Evolutionary conservation across 2,329 filamentous ascomycete species (phyloP).

Genomic region (Pseudogymnoascus verrucosus): DNA sequence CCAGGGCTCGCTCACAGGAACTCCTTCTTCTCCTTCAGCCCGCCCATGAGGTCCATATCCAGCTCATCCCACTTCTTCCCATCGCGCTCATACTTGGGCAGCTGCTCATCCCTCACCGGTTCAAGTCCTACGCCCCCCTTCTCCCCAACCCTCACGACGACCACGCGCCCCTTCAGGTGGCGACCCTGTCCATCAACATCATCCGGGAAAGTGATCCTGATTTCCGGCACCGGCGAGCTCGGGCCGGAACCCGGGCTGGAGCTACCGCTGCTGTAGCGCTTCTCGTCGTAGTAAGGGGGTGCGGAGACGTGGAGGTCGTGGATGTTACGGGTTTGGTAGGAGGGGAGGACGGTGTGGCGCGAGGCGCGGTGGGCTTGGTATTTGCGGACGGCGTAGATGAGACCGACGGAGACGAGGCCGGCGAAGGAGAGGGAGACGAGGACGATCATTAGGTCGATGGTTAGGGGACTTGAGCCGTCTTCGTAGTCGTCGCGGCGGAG

Average conservation of each 20-base stretch:
- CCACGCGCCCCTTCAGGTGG: constrained; percentile 75
- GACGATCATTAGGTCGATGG: constrained; percentile 70
- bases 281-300: constrained; percentile 57
- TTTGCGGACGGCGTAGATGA: constrained; percentile 62
- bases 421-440: constrained; percentile 72
- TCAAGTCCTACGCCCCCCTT: constrained; percentile 78
- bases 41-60: constrained; percentile 90
- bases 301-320: constrained; percentile 47
- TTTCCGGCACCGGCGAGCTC: constrained; percentile 80
- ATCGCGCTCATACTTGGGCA: constrained; percentile 85
- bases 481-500: constrained; percentile 43
- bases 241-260: constrained; percentile 68
- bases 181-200: constrained; percentile 83
- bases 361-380: constrained; percentile 29
- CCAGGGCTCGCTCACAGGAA: background rate
- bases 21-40: constrained; percentile 78
- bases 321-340: constrained; percentile 55
- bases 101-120: constrained; percentile 65
- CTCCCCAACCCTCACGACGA: constrained; percentile 87
- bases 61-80: constrained; percentile 81
- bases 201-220: constrained; percentile 95
- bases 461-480: constrained; percentile 47
- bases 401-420: constrained; percentile 57
- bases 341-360: constrained; percentile 51
- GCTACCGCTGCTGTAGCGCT: constrained; percentile 51